Conservation (phyloP, 2,329 filamentous ascomycete genomes). For the Teratosphaeria zuluensis region DNA sequence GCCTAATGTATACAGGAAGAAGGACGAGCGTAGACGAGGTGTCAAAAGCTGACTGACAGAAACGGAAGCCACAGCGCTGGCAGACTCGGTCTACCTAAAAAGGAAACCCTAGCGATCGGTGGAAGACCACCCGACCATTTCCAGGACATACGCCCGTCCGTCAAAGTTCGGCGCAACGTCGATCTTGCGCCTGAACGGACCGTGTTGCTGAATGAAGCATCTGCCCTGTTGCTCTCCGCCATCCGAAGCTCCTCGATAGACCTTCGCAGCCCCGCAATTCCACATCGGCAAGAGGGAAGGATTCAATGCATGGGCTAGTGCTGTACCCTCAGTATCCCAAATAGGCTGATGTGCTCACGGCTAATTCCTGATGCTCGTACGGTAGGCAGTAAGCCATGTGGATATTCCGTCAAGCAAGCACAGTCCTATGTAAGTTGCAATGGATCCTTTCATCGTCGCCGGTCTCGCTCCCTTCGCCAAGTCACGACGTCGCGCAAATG, state of each 20-base stretch:
- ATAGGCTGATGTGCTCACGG: background rate
- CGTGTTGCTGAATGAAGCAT: no score
- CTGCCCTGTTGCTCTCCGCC: no score
- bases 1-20: no score
- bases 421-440: background rate
- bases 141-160: no score
- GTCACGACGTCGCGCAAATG: background rate
- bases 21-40: no score
- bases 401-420: background rate
- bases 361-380: background rate
- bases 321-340: background rate
- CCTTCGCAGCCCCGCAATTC: background rate
- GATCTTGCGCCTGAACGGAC: no score
- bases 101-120: background rate
- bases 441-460: background rate
- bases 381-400: background rate
- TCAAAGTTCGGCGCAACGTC: no score
- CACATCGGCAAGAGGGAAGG: no score
- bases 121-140: background rate
- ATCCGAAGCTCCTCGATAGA: no score
- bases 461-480: background rate
- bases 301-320: background rate
- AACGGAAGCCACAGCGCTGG: no score
- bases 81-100: no score
- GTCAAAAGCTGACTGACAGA: no score